Base-by-base conservation (phyloP, 2,329 filamentous ascomycete species). In the Fusarium dlaminii region DNA sequence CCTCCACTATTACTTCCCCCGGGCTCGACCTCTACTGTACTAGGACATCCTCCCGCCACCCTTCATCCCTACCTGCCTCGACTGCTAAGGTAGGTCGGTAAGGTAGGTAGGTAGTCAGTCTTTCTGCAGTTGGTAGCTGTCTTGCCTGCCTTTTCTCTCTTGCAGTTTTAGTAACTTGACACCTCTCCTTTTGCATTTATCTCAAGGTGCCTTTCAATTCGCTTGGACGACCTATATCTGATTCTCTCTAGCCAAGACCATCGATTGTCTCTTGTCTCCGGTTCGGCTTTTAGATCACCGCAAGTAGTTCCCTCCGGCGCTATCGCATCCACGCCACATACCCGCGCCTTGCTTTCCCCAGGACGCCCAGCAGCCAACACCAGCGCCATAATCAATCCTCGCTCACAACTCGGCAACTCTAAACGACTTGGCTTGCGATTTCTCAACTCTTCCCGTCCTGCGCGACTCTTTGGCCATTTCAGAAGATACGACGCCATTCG, bases 281-380 rank as follows among this genome's bases (percentile, higher is more conserved):
- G 59, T 51, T 74, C 63, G 63, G 60, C 64, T 56, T 64, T 66
- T 56, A 63, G 49, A 70, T 75, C 60, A 75, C 62, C 69, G 54
- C 68, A 77, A 55, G 68, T 63, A 64, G 63, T 68, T 63, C 68
- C 59, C 58, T 46, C 67, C 72, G 68, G 60, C 71, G 60, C 72
- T 75, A 76, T 77, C 72, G 69, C 69, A 62, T 74, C 74, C 74
- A 77, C 75, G 72, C 75, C 75, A 77, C 75, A 63, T 42, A 55
- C 69, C 68, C 72, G 68, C 75, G 69, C 76, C 70, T 76, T 72
- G 66, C 63, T 66, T 68, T 76, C 30, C 66, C 67, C 67, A 70
- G 54, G 34, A 22, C 63, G 49, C 51, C 52, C 27, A 56, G 27
- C 37, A 43, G 59, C 49, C 62, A 67, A 34, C 51, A 67, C 42